Conservation (phyloP, 495 filamentous ascomycete genomes). For the Xylona heveae region DNA sequence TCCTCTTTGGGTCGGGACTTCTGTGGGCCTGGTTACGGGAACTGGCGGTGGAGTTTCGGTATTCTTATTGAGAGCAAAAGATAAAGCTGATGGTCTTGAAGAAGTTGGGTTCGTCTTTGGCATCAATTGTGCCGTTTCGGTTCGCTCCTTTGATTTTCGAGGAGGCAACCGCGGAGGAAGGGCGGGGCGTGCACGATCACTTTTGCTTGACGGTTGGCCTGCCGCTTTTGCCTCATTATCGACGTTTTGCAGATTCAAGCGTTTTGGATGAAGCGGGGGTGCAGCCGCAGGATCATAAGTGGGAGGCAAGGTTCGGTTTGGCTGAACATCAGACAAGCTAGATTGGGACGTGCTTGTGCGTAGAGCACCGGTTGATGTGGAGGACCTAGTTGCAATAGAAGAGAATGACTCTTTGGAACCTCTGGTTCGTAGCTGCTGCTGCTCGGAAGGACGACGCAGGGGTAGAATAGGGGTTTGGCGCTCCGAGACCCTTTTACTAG, state of each 20-base stretch:
- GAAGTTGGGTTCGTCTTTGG: slow-evolving; percentile 2
- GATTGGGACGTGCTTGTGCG: slow-evolving; percentile 18
- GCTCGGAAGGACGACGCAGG: too few relatives aligned
- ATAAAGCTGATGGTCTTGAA: slow-evolving; percentile 13
- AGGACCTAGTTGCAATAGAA: slow-evolving; percentile 9
- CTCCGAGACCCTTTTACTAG: too few relatives aligned
- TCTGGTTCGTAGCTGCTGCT: too few relatives aligned
- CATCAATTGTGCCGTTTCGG: neutral
- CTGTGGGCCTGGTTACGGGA: slow-evolving; percentile 8
- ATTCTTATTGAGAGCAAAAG: slow-evolving; percentile 16
- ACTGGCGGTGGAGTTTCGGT: slow-evolving; percentile 14
- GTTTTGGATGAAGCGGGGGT: slow-evolving; percentile 23
- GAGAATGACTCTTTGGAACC: slow-evolving; percentile 13
- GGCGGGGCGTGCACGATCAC: slow-evolving; percentile 18
- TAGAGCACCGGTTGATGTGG: slow-evolving; percentile 9
- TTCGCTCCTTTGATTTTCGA: slow-evolving; percentile 13
- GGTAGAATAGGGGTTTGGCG: too few relatives aligned
- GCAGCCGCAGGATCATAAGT: slow-evolving; percentile 23
- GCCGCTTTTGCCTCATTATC: slow-evolving; percentile 1
- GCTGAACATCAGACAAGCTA: slow-evolving; percentile 17
- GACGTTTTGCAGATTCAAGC: neutral
- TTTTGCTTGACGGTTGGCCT: slow-evolving; percentile 10
- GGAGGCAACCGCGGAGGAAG: slow-evolving; percentile 9
- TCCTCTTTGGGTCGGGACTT: neutral
- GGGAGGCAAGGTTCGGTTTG: slow-evolving; percentile 17